phyloP scores from a whole-genome alignment of 352 stramenopile species.

The Globisporangium takayamanum region DNA sequence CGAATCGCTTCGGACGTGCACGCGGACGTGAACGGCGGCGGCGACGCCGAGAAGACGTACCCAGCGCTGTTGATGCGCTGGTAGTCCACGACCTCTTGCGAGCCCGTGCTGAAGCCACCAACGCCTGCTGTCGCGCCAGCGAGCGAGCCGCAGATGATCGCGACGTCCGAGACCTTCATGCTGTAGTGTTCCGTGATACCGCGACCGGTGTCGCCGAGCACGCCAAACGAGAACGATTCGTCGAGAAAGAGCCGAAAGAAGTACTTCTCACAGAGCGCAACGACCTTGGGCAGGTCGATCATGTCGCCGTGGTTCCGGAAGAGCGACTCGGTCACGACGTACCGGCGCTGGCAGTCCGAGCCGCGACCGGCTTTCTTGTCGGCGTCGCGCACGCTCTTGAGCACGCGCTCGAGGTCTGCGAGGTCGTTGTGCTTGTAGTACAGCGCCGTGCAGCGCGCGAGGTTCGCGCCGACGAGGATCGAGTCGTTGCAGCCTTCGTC shows the following conservation, averaged over 20 bases:
- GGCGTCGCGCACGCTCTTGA: slow-evolving; percentile 80
- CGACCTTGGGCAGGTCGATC: slow-evolving; percentile 89
- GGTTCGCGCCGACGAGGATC: slow-evolving; percentile 88
- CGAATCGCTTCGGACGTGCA: slow-evolving; percentile 83
- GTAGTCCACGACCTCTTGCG: slow-evolving; percentile 96
- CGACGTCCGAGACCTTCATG: slow-evolving; percentile 71
- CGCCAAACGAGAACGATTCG: slow-evolving; percentile 92
- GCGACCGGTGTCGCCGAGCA: slow-evolving; percentile 88
- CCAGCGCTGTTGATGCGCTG: slow-evolving; percentile 96
- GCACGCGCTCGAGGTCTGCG: slow-evolving; percentile 91
- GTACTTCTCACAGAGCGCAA: slow-evolving; percentile 89
- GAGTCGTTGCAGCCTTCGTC: slow-evolving; percentile 96
- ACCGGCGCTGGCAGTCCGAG: slow-evolving; percentile 89
- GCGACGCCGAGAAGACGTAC: slow-evolving; percentile 98
- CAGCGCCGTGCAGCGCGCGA: slow-evolving; percentile 90
- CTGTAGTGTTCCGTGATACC: slow-evolving; percentile 83
- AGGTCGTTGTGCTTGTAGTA: slow-evolving; percentile 99
- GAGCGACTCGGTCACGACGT: slow-evolving; percentile 96
- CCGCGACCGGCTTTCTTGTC: slow-evolving; percentile 83
- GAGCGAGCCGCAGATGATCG: slow-evolving; percentile 95
- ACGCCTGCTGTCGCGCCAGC: slow-evolving; percentile 91
- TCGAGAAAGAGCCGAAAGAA: slow-evolving; percentile 86
- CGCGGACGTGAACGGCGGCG: slow-evolving; percentile 93
- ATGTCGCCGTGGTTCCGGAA: slow-evolving; percentile 97
- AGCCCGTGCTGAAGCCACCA: slow-evolving; percentile 95